phyloP scores from a whole-genome alignment of 352 stramenopile genomes.

The Phytophthora meadii region DNA sequence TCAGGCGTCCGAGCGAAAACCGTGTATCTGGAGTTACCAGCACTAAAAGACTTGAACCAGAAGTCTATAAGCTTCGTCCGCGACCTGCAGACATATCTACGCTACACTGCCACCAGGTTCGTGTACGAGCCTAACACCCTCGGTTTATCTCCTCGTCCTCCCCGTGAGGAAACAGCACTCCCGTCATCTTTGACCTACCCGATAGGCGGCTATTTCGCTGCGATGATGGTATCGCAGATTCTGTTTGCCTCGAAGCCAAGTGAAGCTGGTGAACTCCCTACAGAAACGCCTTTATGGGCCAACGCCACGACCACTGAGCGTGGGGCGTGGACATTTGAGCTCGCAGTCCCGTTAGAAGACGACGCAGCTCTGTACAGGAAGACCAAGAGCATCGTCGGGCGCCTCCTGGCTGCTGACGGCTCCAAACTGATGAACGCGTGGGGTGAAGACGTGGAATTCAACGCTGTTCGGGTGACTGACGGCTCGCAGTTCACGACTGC shows the following conservation, averaged over 20 bases:
- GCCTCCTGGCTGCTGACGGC: conserved; percentile 50
- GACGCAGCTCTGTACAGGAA: conserved; percentile 37
- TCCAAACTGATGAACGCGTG: conserved; percentile 37
- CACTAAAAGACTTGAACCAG: conserved; percentile 31
- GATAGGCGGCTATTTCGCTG: conserved; percentile 34
- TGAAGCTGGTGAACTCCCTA: conserved; percentile 9
- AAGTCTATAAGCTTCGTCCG: conserved; percentile 35
- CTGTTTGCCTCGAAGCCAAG: conserved; percentile 32
- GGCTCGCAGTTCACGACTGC: conserved; percentile 68
- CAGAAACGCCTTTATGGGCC: conserved; percentile 22
- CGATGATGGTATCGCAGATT: conserved; percentile 25
- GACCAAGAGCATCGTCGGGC: conserved; percentile 45
- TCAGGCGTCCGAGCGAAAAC: conserved; percentile 26
- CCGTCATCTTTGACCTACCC: conserved; percentile 20
- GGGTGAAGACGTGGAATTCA: conserved; percentile 37
- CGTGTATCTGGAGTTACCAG: conserved; percentile 48
- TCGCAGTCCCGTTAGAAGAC: conserved; percentile 31
- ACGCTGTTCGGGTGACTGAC: conserved; percentile 43
- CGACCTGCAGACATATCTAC: conserved; percentile 61
- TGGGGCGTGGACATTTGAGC: conserved; percentile 26
- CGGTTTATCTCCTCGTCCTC: conserved; percentile 10
- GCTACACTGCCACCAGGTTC: conserved; percentile 63
- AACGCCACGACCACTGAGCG: conserved; percentile 27
- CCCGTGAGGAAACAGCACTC: background rate
- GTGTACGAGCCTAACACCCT: conserved; percentile 55